Conservation (phyloP, 192 early-diverging fungal genomes). For the Gamsiella multidivaricata region DNA sequence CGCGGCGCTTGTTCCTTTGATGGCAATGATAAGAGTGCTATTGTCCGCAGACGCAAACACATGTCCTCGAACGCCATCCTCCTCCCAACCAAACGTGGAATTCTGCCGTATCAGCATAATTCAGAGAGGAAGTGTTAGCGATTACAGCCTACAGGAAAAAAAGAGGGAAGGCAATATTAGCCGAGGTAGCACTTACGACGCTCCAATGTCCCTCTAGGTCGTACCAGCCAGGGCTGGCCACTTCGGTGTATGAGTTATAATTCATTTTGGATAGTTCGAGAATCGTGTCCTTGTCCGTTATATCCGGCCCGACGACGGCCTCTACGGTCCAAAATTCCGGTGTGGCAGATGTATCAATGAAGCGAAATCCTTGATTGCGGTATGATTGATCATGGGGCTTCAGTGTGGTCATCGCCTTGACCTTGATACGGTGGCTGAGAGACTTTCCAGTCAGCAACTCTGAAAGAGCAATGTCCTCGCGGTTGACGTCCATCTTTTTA, state of each 20-base stretch:
- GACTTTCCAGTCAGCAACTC: conserved; percentile 23
- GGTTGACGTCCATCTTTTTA: conserved; percentile 32
- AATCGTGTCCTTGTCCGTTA: conserved; percentile 78
- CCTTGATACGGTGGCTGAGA: conserved; percentile 36
- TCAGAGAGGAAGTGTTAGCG: background rate
- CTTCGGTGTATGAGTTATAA: conserved; percentile 84
- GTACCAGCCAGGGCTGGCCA: conserved; percentile 72
- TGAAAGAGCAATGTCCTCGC: background rate
- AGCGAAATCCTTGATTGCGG: conserved; percentile 36
- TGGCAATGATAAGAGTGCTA: conserved; percentile 78
- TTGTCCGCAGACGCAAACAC: conserved; percentile 80
- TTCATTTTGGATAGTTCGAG: conserved; percentile 83
- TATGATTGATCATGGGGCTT: conserved; percentile 32
- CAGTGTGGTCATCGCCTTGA: conserved; percentile 5
- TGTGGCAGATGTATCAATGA: conserved; percentile 22
- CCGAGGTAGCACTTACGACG: conserved; percentile 48
- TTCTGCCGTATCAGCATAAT: conserved; percentile 47
- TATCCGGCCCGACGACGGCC: conserved; percentile 68
- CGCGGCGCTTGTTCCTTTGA: conserved; percentile 87
- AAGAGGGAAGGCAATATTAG: background rate
- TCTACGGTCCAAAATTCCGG: conserved; percentile 36
- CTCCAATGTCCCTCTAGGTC: conserved; percentile 73
- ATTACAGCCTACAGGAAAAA: background rate
- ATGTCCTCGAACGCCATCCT: conserved; percentile 85
- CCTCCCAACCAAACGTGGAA: conserved; percentile 77